phyloP scores from a whole-genome alignment of 345 rosid genomes.

The Limnanthes douglasii region DNA sequence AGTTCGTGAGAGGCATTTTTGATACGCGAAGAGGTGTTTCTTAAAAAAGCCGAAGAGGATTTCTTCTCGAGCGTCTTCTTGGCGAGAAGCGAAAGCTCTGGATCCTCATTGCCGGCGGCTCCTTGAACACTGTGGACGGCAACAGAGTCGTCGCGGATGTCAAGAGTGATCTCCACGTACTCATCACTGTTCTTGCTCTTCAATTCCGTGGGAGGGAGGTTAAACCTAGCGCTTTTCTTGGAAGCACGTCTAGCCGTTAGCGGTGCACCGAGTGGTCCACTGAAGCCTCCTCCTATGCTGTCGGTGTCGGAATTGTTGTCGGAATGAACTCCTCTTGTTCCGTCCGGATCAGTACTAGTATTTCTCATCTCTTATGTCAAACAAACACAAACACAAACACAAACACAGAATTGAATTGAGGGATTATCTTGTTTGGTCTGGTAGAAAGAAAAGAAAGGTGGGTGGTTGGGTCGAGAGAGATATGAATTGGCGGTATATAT shows the following conservation, averaged over 20 bases:
- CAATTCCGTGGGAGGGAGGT: slow-evolving; percentile 24
- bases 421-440: too few species aligned
- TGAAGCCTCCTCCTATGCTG: slow-evolving; percentile 50
- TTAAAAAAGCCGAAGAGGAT: slow-evolving; percentile 30
- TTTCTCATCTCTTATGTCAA: too few species aligned
- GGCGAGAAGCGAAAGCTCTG: slow-evolving; percentile 51
- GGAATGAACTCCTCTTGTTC: slow-evolving; percentile 27
- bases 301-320: slow-evolving; percentile 62
- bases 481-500: too few species aligned
- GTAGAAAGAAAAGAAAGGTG: too few species aligned
- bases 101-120: slow-evolving; percentile 51
- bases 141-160: slow-evolving; percentile 61
- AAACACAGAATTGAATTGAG: too few species aligned
- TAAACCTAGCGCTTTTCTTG: slow-evolving; percentile 76
- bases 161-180: slow-evolving; percentile 80
- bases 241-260: slow-evolving; percentile 29
- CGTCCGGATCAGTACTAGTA: too few species aligned
- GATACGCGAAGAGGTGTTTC: slow-evolving; percentile 49
- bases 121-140: slow-evolving; percentile 82
- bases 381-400: too few species aligned
- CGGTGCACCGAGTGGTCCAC: slow-evolving; percentile 43
- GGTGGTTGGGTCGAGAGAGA: too few species aligned
- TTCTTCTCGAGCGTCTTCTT: slow-evolving; percentile 52
- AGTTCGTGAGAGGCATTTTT: slow-evolving; percentile 77
- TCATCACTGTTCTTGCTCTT: slow-evolving; percentile 11